Evolutionary conservation across 371 early-diverging fungal species (phyloP).

Genomic region (Mucor ambiguus): DNA sequence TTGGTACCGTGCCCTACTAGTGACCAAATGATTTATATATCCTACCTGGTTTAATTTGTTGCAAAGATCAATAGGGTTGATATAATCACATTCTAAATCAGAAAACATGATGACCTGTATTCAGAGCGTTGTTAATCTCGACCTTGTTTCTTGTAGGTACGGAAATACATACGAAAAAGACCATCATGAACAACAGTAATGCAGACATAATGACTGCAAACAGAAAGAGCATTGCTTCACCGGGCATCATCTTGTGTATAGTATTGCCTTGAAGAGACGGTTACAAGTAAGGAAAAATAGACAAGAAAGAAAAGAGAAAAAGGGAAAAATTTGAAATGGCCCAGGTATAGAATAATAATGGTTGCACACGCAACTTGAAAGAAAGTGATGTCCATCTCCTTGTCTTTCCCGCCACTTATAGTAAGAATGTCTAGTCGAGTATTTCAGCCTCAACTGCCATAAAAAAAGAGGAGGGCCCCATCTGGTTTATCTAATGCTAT

Average conservation of each 20-base stretch:
- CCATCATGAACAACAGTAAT: constrained; percentile 88
- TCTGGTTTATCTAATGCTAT: too few species aligned
- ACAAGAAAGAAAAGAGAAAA: constrained; percentile 7
- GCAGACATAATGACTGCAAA: constrained; percentile 92
- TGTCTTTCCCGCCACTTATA: not conserved
- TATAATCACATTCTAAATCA: constrained; percentile 95
- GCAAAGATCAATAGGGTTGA: constrained; percentile 98
- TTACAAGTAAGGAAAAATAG: constrained; percentile 10
- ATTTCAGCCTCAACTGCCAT: too few species aligned
- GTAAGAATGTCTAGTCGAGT: not conserved
- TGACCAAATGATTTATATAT: not conserved
- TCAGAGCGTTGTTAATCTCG: not conserved
- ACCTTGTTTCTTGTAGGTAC: not conserved
- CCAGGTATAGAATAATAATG: constrained; percentile 2
- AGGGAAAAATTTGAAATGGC: not conserved
- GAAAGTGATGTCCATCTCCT: not conserved
- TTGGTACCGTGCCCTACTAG: not conserved
- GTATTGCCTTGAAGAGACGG: not conserved
- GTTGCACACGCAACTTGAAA: constrained; percentile 1
- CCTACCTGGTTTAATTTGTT: constrained; percentile 91
- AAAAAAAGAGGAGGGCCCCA: too few species aligned
- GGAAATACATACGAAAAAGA: constrained; percentile 80
- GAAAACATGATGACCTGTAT: constrained; percentile 89
- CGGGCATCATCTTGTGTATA: constrained; percentile 56
- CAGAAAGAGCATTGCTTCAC: constrained; percentile 81